phyloP scores from a whole-genome alignment of 2,329 filamentous ascomycete genomes.

The Aureobasidium namibiae region DNA sequence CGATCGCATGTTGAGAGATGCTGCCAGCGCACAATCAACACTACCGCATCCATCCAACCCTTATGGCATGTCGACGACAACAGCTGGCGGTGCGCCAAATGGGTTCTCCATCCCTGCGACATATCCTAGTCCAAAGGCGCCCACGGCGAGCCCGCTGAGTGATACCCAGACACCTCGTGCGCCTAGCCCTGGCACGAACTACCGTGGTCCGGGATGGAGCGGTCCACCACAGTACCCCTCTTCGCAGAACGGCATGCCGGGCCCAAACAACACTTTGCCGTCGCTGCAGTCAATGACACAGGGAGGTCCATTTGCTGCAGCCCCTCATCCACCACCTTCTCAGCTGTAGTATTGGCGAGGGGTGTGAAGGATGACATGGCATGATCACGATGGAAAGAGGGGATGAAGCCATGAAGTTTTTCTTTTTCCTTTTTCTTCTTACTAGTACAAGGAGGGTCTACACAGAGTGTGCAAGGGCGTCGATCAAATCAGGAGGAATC shows the following conservation, averaged over 20 bases:
- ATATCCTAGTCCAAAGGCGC: conserved; percentile 24
- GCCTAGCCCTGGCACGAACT: not conserved
- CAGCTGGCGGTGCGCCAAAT: not conserved
- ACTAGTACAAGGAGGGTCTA: not conserved
- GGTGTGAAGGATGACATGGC: not conserved
- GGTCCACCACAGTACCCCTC: not conserved
- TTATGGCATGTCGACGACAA: conserved; percentile 1
- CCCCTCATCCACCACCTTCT: not conserved
- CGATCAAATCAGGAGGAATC: not conserved
- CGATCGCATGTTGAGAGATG: conserved; percentile 26
- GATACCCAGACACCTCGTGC: conserved; percentile 8
- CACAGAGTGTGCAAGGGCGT: not conserved
- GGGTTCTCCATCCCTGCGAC: not conserved
- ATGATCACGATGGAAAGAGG: not conserved
- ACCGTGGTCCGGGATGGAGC: not conserved
- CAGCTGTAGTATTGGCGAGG: not conserved
- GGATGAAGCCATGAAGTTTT: not conserved
- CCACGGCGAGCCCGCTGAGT: conserved; percentile 25
- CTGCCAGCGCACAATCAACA: not conserved
- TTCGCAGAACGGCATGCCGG: not conserved
- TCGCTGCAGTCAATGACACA: conserved; percentile 8
- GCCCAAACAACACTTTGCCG: not conserved
- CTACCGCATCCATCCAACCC: not conserved
- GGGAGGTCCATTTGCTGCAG: not conserved
- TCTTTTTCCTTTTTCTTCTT: not conserved